Evolutionary conservation across 768 basidiomycete species (phyloP).

Genomic region (Lentinula boryana): DNA sequence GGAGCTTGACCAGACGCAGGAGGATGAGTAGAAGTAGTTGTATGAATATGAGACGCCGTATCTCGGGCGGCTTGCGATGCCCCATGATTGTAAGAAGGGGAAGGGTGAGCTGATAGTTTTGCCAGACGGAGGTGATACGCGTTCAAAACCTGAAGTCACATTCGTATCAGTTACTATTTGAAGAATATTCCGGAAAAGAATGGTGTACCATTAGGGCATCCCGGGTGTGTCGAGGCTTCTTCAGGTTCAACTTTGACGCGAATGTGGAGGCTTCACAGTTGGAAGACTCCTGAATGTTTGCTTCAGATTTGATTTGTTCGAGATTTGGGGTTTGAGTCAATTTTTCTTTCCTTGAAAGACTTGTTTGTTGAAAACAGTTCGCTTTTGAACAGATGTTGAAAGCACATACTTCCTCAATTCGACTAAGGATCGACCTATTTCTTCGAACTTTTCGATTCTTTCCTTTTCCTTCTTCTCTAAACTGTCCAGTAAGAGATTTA

Average conservation of each 20-base stretch:
- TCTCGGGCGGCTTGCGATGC: not conserved
- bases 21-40: not conserved
- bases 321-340: not conserved
- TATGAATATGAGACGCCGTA: not conserved
- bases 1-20: not conserved
- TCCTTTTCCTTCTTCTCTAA: not conserved
- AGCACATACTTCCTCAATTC: not conserved
- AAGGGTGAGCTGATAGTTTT: not conserved
- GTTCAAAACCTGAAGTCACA: not conserved
- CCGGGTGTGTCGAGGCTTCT: not conserved
- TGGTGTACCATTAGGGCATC: not conserved
- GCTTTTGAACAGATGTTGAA: not conserved
- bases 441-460: not conserved
- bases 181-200: not conserved
- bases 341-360: not conserved
- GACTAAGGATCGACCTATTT: not conserved
- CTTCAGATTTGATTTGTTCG: not conserved
- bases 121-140: conserved; percentile 1
- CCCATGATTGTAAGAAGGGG: not conserved
- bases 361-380: no score
- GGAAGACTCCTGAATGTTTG: not conserved
- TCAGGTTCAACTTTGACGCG: not conserved
- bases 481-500: not conserved
- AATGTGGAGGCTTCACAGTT: not conserved
- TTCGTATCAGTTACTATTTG: no score